Percentiles rank a stretch among this genome's conserved stretches.
These are phyloP conservation scores for Beauveria scarabaeidicola DNA, from an alignment of 2,329 filamentous ascomycete species.

Conservation along the genomic window DNA sequence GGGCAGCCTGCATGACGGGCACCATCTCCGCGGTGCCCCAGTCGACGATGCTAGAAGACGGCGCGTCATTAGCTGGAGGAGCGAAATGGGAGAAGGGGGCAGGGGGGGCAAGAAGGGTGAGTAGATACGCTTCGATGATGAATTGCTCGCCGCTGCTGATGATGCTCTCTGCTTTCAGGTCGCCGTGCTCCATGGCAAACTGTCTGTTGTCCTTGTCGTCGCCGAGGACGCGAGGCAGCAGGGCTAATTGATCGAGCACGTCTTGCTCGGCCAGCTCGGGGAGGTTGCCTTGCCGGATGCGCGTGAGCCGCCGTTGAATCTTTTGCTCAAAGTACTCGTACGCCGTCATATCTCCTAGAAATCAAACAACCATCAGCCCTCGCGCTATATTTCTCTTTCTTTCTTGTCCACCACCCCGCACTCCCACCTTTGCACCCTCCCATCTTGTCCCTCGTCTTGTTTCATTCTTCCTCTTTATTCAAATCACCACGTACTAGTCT, in stretches of 20 bases:
- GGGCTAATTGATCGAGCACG: neutral
- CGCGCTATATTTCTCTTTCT: neutral
- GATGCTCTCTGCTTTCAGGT: neutral
- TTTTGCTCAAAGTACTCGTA: neutral
- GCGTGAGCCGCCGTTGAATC: neutral
- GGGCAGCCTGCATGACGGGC: neutral
- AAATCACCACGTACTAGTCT: neutral
- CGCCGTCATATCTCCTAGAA: neutral
- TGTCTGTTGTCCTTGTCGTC: neutral
- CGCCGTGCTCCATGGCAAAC: neutral
- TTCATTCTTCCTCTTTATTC: neutral
- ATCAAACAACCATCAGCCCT: neutral
- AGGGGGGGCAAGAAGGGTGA: neutral
- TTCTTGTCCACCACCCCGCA: neutral
- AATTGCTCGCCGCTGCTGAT: neutral
- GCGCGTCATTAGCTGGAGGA: neutral
- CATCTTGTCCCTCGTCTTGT: neutral
- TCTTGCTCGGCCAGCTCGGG: neutral
- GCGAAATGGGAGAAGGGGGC: neutral
- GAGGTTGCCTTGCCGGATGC: neutral
- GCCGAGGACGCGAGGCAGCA: neutral
- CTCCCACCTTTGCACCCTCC: too few relatives aligned
- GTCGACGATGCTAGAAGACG: neutral
- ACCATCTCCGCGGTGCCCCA: conserved; percentile 1
- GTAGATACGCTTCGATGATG: neutral